These are phyloP conservation scores for Pythium dissotocum DNA, from an alignment of 352 stramenopile species.

Conservation along the genomic window DNA sequence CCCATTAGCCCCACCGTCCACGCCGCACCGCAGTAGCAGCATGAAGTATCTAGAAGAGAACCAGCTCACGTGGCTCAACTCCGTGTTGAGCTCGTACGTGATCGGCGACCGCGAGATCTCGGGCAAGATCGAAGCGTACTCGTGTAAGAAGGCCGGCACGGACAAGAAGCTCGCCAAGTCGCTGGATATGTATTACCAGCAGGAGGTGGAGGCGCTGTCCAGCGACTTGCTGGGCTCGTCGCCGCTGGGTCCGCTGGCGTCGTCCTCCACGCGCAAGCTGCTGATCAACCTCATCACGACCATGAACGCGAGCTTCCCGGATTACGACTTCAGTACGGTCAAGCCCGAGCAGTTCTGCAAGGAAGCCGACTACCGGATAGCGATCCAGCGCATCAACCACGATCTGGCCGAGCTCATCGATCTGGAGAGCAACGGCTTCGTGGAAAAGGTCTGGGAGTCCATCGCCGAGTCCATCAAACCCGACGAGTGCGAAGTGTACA, in stretches of 20 bases:
- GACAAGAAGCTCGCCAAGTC: slow-evolving; percentile 92
- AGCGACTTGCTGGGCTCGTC: slow-evolving; percentile 65
- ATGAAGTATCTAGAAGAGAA: slow-evolving; percentile 96
- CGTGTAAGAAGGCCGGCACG: slow-evolving; percentile 90
- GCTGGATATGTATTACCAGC: slow-evolving; percentile 87
- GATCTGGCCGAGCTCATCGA: slow-evolving; percentile 91
- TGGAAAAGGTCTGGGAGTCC: slow-evolving; percentile 97
- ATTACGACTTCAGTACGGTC: slow-evolving; percentile 92
- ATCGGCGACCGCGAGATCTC: slow-evolving; percentile 87
- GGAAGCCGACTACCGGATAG: slow-evolving; percentile 82
- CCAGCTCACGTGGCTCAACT: slow-evolving; percentile 89
- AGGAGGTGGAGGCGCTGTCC: slow-evolving; percentile 61
- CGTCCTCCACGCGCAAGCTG: slow-evolving; percentile 82
- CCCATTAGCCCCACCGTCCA: background rate
- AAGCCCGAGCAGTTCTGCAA: slow-evolving; percentile 91
- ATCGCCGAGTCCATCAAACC: slow-evolving; percentile 85
- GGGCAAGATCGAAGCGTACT: slow-evolving; percentile 91
- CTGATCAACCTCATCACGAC: slow-evolving; percentile 94
- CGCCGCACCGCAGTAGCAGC: background rate
- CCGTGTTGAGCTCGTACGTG: slow-evolving; percentile 82
- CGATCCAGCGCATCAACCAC: slow-evolving; percentile 88
- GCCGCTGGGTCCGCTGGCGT: slow-evolving; percentile 76
- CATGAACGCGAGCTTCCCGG: slow-evolving; percentile 93
- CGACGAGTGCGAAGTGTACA: slow-evolving; percentile 92
- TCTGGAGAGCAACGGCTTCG: slow-evolving; percentile 97